A percentile compares a stretch with the other conserved stretches of the same genome.
These are phyloP conservation scores for Patellifolia procumbens DNA, from an alignment of 179 eudicot species.

Conservation along the genomic window DNA sequence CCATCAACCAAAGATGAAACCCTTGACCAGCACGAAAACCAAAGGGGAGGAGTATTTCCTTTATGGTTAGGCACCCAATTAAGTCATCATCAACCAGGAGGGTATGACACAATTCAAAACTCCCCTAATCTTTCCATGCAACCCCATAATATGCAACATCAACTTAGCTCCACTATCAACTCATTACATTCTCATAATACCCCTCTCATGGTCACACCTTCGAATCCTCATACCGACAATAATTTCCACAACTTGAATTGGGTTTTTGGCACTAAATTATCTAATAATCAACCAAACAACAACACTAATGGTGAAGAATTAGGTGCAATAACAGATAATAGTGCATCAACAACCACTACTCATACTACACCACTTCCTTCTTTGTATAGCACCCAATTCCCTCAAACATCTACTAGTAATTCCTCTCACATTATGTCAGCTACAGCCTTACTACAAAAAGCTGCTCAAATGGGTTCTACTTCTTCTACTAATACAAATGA, in stretches of 20 bases:
- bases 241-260: slow-evolving; percentile 41
- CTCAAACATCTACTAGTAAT: slow-evolving; percentile 30
- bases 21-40: slow-evolving; percentile 33
- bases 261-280: slow-evolving; percentile 42
- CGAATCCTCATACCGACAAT: slow-evolving; percentile 32
- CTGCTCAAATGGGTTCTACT: slow-evolving; percentile 79
- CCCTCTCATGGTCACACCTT: slow-evolving; percentile 22
- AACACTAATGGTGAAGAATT: slow-evolving; percentile 17
- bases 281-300: slow-evolving; percentile 21
- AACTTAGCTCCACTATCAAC: slow-evolving; percentile 18
- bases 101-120: slow-evolving; percentile 12
- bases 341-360: slow-evolving; percentile 6
- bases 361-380: slow-evolving; percentile 46
- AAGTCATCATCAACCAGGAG: neutral
- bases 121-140: slow-evolving; percentile 16
- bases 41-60: slow-evolving; percentile 31
- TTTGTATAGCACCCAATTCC: slow-evolving; percentile 58
- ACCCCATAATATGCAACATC: slow-evolving; percentile 17
- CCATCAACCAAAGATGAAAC: slow-evolving; percentile 27
- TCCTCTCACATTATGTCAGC: slow-evolving; percentile 63
- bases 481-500: slow-evolving; percentile 33
- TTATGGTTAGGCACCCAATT: slow-evolving; percentile 28
- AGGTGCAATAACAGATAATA: slow-evolving; percentile 13
- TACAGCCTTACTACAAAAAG: slow-evolving; percentile 83
- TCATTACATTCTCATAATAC: slow-evolving; percentile 22